These are phyloP conservation scores for Sporothrix sp. DNA, from an alignment of 2,329 filamentous ascomycete genomes.

Conservation along the genomic window DNA sequence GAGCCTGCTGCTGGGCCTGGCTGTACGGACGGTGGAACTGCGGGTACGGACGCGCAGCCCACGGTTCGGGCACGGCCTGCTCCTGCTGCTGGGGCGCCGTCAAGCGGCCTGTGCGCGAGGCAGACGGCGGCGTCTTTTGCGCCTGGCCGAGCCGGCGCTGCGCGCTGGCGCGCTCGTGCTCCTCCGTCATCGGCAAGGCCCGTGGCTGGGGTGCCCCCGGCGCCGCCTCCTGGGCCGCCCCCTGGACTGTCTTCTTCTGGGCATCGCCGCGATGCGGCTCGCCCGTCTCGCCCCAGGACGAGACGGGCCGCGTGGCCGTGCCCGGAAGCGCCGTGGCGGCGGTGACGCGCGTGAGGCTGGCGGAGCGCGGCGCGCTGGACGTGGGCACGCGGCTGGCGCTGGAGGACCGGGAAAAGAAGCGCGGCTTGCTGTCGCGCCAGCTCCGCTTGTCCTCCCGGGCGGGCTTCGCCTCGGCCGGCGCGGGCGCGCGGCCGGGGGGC, in stretches of 20 bases:
- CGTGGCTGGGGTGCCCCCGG: slow-evolving; percentile 8
- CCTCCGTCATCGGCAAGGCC: slow-evolving; percentile 10
- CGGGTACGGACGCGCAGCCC: slow-evolving; percentile 3
- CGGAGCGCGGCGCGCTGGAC: neutral
- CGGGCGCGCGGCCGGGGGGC: slow-evolving; percentile 6
- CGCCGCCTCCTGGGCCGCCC: neutral
- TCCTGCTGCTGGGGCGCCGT: slow-evolving; percentile 1
- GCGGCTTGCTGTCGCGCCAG: slow-evolving; percentile 12
- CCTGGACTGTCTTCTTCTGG: neutral
- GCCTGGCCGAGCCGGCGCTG: neutral
- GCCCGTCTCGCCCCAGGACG: no score
- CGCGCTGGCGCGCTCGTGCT: slow-evolving; percentile 12
- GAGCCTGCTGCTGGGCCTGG: slow-evolving; percentile 1
- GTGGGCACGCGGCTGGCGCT: slow-evolving; percentile 8
- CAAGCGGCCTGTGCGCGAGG: neutral
- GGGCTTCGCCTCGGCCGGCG: neutral
- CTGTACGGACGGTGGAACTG: slow-evolving; percentile 14
- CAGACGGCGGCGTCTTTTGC: neutral
- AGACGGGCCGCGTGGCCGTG: slow-evolving; percentile 31
- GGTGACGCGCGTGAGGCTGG: slow-evolving; percentile 5
- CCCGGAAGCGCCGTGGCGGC: neutral
- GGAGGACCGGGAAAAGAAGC: slow-evolving; percentile 10
- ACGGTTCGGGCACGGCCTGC: no score
- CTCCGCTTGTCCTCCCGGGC: slow-evolving; percentile 17
- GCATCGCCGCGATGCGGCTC: neutral